Evolutionary conservation across 2,329 filamentous ascomycete species (phyloP).

Genomic region (Alternaria arbusti): DNA sequence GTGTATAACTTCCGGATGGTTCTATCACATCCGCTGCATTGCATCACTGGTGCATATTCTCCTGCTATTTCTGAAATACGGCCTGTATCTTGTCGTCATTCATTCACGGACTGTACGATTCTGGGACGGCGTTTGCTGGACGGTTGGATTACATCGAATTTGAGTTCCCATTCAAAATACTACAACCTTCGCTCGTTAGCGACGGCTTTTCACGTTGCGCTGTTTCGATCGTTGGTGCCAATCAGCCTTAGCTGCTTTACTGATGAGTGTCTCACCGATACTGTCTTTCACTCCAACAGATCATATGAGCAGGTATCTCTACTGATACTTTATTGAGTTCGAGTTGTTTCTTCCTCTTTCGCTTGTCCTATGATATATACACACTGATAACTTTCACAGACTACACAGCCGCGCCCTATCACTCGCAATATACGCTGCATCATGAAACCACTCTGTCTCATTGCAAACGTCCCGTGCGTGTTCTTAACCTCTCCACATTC

Average conservation of each 20-base stretch:
- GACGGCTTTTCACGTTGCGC: not conserved
- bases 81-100: constrained; percentile 12
- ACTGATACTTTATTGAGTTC: not conserved
- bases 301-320: not conserved
- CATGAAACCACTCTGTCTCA: constrained; percentile 8
- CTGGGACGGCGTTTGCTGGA: constrained; percentile 25
- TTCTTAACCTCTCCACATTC: constrained; percentile 1
- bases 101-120: constrained; percentile 35
- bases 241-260: not conserved
- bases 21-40: constrained; percentile 29
- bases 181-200: not conserved
- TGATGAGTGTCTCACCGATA: not conserved
- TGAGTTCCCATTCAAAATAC: constrained; percentile 17
- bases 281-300: not conserved
- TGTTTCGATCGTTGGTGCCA: not conserved
- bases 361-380: not conserved
- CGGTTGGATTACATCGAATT: constrained; percentile 31
- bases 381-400: not conserved
- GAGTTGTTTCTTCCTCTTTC: not conserved
- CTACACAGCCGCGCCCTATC: not conserved
- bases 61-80: constrained; percentile 7
- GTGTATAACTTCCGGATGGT: constrained; percentile 20
- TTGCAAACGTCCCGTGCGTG: not conserved
- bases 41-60: constrained; percentile 23
- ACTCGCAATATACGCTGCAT: not conserved